A percentile compares a stretch with the other conserved stretches of the same genome.
phyloP scores from a whole-genome alignment of 176 grass and related monocot genomes.

The Aegilops sharonensis region DNA sequence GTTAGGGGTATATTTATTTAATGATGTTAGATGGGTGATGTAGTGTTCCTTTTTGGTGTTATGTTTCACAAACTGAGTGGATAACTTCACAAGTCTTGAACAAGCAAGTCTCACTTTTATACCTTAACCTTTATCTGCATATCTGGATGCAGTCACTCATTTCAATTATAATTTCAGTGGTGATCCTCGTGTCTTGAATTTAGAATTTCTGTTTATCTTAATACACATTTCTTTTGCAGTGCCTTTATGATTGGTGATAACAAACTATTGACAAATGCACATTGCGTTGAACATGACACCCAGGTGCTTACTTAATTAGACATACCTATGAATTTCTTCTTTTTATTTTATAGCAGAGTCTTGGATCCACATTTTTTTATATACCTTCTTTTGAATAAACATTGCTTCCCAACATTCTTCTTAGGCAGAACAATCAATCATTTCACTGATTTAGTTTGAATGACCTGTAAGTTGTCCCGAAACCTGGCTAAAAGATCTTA shows the following conservation, averaged over 20 bases:
- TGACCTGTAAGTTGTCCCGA: background rate
- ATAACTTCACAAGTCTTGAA: background rate
- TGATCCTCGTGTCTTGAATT: constrained; percentile 5
- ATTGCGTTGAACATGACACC: constrained; percentile 88
- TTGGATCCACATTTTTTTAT: background rate
- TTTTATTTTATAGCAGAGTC: constrained; percentile 8
- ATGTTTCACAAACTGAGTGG: background rate
- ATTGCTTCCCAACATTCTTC: background rate
- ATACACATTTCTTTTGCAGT: constrained; percentile 41
- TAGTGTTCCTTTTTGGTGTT: background rate
- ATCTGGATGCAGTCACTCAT: background rate
- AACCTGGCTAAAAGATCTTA: background rate
- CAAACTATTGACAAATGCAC: constrained; percentile 96
- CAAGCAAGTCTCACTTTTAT: background rate
- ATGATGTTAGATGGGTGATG: background rate
- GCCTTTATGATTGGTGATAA: constrained; percentile 98
- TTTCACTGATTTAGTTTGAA: background rate
- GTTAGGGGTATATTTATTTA: constrained; percentile 16
- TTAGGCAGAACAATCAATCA: constrained; percentile 1
- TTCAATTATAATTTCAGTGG: background rate
- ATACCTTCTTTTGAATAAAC: background rate
- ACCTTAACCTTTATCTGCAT: constrained; percentile 12
- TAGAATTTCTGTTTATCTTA: constrained; percentile 13
- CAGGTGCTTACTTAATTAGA: constrained; percentile 58
- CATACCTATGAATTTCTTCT: background rate